Percentiles rank a stretch among this genome's conserved stretches.
Evolutionary conservation across 345 rosid genomes (phyloP).

Genomic region (Salix purpurea): DNA sequence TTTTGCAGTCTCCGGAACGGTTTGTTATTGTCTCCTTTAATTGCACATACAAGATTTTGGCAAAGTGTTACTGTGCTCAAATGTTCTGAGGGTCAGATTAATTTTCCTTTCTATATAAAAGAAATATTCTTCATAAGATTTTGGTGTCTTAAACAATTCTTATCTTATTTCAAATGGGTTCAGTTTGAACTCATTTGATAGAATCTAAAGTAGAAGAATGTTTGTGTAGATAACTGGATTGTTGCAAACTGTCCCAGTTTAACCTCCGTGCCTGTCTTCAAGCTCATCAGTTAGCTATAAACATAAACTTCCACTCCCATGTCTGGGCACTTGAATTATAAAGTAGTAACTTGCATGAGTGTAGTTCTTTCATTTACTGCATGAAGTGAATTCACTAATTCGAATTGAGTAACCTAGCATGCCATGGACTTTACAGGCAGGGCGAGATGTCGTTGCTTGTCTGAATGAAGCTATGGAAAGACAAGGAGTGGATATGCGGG

Average conservation of each 20-base stretch:
- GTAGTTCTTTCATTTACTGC: neutral
- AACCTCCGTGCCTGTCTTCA: too few species aligned
- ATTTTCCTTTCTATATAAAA: too few species aligned
- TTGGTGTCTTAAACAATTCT: too few species aligned
- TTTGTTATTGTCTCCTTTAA: conserved; percentile 19
- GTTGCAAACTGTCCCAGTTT: neutral
- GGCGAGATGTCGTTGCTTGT: conserved; percentile 72
- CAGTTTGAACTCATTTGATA: neutral
- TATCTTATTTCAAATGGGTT: neutral
- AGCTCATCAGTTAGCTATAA: too few species aligned
- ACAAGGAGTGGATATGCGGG: conserved; percentile 61
- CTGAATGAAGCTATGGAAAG: conserved; percentile 78
- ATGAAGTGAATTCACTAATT: neutral
- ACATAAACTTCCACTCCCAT: too few species aligned
- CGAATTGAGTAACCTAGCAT: too few species aligned
- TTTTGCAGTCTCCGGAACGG: conserved; percentile 82
- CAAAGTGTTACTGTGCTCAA: too few species aligned
- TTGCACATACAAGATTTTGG: neutral
- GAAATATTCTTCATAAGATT: neutral
- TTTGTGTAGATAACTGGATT: too few species aligned
- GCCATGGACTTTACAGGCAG: conserved; percentile 41
- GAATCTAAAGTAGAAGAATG: too few species aligned
- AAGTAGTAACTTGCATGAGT: neutral
- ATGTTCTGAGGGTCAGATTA: too few species aligned
- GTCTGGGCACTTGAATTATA: neutral